Percentiles rank a stretch among this genome's conserved stretches.
phyloP scores from a whole-genome alignment of 805 yeast genomes.

The Candida boleticola region DNA sequence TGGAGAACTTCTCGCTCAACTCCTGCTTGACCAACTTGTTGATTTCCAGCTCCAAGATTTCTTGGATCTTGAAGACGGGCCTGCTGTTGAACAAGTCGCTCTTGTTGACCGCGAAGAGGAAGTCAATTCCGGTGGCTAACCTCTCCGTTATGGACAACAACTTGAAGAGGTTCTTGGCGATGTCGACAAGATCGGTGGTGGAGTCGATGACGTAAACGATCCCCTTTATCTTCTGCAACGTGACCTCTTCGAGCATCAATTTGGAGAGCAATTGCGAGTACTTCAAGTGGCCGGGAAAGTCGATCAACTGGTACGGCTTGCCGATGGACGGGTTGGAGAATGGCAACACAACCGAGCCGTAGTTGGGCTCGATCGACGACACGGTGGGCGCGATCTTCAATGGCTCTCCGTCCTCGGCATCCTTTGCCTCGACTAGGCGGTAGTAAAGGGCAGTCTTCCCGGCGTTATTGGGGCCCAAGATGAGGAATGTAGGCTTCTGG shows the following conservation, averaged over 20 bases:
- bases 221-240: constrained; percentile 53
- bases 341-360: constrained; percentile 29
- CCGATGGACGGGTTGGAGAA: constrained; percentile 32
- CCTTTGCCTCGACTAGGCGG: constrained; percentile 18
- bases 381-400: constrained; percentile 23
- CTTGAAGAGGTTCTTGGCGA: constrained; percentile 58
- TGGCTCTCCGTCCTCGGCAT: constrained; percentile 8
- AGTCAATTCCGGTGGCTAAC: constrained; percentile 66
- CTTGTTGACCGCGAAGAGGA: constrained; percentile 80
- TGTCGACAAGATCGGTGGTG: constrained; percentile 42
- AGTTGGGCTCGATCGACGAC: constrained; percentile 38
- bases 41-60: constrained; percentile 62
- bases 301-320: constrained; percentile 53
- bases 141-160: constrained; percentile 63
- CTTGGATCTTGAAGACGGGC: constrained; percentile 60
- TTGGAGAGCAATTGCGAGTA: constrained; percentile 58
- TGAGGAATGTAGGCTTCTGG: constrained; percentile 54
- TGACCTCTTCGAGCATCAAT: constrained; percentile 40
- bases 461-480: constrained; percentile 60
- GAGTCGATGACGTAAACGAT: constrained; percentile 78
- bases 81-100: constrained; percentile 81
- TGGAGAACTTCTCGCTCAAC: constrained; percentile 24
- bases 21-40: constrained; percentile 49
- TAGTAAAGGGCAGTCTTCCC: constrained; percentile 66
- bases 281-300: constrained; percentile 87